Conservation (phyloP, 208 protist genomes). For the Angomonas deanei region DNA sequence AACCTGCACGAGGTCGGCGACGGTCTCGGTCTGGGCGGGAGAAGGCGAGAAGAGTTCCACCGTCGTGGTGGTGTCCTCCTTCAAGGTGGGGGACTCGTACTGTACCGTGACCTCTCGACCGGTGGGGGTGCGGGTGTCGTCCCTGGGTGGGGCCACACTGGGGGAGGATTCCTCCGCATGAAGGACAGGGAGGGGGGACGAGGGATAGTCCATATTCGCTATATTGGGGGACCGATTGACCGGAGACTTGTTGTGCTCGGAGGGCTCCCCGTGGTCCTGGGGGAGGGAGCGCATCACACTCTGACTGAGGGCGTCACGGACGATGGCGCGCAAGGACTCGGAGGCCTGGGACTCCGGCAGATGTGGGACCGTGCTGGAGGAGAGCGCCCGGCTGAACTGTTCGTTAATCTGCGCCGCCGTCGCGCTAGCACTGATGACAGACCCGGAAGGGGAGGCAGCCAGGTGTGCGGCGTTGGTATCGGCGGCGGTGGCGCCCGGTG, state of each 20-base stretch:
- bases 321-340: constrained; percentile 17
- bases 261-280: constrained; percentile 18
- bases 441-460: not conserved
- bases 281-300: constrained; percentile 41
- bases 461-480: not conserved
- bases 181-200: not conserved
- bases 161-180: not conserved
- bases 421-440: not conserved
- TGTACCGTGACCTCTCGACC: not conserved
- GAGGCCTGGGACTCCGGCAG: constrained; percentile 2
- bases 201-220: not conserved
- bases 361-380: not conserved
- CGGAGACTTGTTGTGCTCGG: constrained; percentile 12
- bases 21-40: no score
- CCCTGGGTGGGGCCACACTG: not conserved
- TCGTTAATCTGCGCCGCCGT: not conserved
- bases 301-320: constrained; percentile 57
- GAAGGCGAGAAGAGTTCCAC: no score
- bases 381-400: not conserved
- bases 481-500: not conserved
- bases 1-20: no score
- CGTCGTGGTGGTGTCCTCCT: not conserved
- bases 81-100: not conserved
- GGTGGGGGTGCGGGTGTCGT: no score
- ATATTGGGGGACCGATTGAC: no score